Evolutionary conservation across 176 grass and related monocot species (phyloP).

Genomic region (Chrysopogon serrulatus): DNA sequence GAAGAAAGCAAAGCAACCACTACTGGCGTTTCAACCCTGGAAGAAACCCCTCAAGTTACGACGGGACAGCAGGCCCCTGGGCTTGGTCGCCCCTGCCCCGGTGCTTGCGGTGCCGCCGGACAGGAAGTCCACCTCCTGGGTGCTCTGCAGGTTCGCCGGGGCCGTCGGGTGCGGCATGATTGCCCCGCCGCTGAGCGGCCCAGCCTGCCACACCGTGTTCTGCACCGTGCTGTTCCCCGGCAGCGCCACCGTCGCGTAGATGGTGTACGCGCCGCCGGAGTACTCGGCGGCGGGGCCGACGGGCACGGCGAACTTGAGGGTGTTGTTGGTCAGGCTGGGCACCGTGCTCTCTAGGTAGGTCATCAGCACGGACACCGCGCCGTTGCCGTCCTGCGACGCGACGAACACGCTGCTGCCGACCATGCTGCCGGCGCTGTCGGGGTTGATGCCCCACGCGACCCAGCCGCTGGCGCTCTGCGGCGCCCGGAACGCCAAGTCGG

Average conservation of each 20-base stretch:
- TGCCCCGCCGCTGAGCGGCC: not conserved
- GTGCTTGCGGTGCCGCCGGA: constrained; percentile 17
- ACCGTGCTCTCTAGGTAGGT: constrained; percentile 3
- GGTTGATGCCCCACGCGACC: constrained; percentile 86
- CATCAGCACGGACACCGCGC: constrained; percentile 27
- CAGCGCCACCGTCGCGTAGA: constrained; percentile 58
- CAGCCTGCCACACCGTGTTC: constrained; percentile 74
- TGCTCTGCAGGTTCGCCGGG: constrained; percentile 11
- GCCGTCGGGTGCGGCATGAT: constrained; percentile 15
- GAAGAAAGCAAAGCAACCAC: not conserved
- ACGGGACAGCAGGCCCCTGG: not conserved
- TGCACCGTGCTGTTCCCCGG: constrained; percentile 45
- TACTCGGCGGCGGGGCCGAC: constrained; percentile 35
- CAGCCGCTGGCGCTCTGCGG: constrained; percentile 22
- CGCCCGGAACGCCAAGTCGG: constrained; percentile 65
- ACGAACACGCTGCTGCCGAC: constrained; percentile 51
- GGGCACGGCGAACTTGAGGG: constrained; percentile 33
- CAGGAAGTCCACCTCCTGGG: constrained; percentile 40
- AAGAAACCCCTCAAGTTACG: not conserved
- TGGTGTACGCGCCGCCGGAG: constrained; percentile 52
- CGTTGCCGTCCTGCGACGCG: constrained; percentile 32
- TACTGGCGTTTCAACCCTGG: not conserved
- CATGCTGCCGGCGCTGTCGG: constrained; percentile 5
- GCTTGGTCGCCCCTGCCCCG: not conserved
- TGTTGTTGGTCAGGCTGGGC: constrained; percentile 25